Base-by-base conservation (phyloP, 208 protist species). In the Phytomonas sp. region DNA sequence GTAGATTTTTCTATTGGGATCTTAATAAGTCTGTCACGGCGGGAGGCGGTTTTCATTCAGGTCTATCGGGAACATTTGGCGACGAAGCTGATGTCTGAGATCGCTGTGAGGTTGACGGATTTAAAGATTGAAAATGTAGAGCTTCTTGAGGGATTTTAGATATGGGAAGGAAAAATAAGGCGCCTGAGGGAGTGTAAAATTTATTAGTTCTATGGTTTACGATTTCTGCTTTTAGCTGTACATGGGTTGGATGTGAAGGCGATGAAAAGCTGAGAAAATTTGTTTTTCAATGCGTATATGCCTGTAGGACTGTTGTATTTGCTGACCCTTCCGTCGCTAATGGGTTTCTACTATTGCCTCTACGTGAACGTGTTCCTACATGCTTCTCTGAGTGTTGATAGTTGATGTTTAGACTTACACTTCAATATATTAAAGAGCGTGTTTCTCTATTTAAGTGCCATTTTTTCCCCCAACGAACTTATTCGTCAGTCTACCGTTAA, bases 71-170 rank as follows among this genome's bases (percentile, higher is more conserved):
- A 73, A 32, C 86, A 92, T 33, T 68, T 95, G 1, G 40, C 77
- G 26, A 71, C 83, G 0, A 85, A 82, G 73, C 76, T 95, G 20
- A 88, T 91, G 76, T 93, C 89, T 1, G 81, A 89, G 73, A 74
- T 77, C 3, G 81, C 83, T 15, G 81, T 95, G 40, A 68, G 74
- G 62, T 61, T 95, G 31, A 67, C 72, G 9, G 75, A 86, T 60
- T 80, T 90, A 2, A 65, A 73, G 37, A 75, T 93, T 31, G 87
- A 93, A 36, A 79, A 78, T 31, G 85, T 89, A 13, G 76, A 89
- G 60, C 76, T 91, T 4, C n/a, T 84, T n/a, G 75, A 82, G 0
- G 56, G 69, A 61, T 59, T 56, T 6, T 79, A 70, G 64, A 2
- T 37, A 26, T 29, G 31, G 6, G 46, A 8, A 36, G 51, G 9